Conservation (phyloP, 2,329 filamentous ascomycete species). For the Beauveria medogensis region DNA sequence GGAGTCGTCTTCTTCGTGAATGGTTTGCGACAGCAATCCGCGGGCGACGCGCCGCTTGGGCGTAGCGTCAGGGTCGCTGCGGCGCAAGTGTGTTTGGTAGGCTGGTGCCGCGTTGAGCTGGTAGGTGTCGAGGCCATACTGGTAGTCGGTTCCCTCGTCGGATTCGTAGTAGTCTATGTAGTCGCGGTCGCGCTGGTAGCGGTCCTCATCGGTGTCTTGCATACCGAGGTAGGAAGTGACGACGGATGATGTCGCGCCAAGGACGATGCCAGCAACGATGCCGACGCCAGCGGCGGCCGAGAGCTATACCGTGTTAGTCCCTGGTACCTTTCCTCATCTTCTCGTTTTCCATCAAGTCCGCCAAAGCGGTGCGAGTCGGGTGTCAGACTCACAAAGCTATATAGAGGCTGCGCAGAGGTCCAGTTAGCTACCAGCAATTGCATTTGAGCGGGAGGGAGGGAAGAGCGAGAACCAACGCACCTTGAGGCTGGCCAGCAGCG, state of each 20-base stretch:
- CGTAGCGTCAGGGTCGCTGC: constrained; percentile 26
- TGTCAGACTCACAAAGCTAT: constrained; percentile 10
- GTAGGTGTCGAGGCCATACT: constrained; percentile 12
- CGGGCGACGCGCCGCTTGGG: constrained; percentile 33
- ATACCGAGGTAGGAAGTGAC: constrained; percentile 45
- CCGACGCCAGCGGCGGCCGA: constrained; percentile 61
- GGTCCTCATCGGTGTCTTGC: constrained; percentile 19
- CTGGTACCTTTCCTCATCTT: neutral
- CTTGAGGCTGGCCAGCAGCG: constrained; percentile 27
- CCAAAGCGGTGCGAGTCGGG: neutral
- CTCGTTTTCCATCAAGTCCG: neutral
- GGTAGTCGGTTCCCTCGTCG: neutral
- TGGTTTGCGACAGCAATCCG: constrained; percentile 55
- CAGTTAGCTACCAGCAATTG: neutral
- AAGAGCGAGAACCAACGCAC: constrained; percentile 19
- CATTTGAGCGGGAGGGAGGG: neutral
- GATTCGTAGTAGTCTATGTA: constrained; percentile 7
- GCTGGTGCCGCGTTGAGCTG: constrained; percentile 16
- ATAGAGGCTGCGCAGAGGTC: constrained; percentile 3
- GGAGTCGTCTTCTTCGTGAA: constrained; percentile 63
- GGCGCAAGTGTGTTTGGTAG: constrained; percentile 5
- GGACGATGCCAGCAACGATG: constrained; percentile 49
- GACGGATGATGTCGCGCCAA: constrained; percentile 49
- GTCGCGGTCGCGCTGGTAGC: neutral
- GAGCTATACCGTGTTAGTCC: constrained; percentile 30